A percentile compares a stretch with the other conserved stretches of the same genome.
Evolutionary conservation across 805 yeast species (phyloP).

Genomic region (Kuraishia floccosa): DNA sequence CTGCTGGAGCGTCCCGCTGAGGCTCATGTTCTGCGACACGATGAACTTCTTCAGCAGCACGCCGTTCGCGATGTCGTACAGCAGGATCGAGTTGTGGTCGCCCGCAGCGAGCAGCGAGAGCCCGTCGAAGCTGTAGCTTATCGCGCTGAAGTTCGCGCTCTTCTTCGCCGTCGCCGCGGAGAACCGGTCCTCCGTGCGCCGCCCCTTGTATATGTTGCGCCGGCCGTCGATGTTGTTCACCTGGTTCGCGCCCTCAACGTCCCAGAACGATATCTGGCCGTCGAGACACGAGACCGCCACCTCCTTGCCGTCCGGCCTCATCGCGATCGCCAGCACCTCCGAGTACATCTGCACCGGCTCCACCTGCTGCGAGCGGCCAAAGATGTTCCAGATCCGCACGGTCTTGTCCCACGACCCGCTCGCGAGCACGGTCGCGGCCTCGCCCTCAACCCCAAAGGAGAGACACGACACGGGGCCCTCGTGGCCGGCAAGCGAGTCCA

Average conservation of each 20-base stretch:
- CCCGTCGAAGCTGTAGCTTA: slow-evolving; percentile 87
- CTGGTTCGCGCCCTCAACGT: slow-evolving; percentile 73
- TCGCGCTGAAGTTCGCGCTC: slow-evolving; percentile 72
- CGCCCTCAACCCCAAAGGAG: slow-evolving; percentile 67
- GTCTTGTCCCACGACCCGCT: slow-evolving; percentile 97
- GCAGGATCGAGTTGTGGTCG: slow-evolving; percentile 79
- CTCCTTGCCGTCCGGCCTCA: slow-evolving; percentile 91
- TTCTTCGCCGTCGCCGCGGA: slow-evolving; percentile 71
- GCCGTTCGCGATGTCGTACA: slow-evolving; percentile 83
- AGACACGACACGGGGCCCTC: slow-evolving; percentile 90
- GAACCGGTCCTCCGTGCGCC: slow-evolving; percentile 76
- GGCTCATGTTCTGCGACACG: slow-evolving; percentile 80
- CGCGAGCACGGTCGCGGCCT: slow-evolving; percentile 47
- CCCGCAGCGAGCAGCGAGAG: slow-evolving; percentile 85
- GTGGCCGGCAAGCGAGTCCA: slow-evolving; percentile 86
- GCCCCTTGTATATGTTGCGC: slow-evolving; percentile 78
- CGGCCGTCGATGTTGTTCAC: slow-evolving; percentile 76
- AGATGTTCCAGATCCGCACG: slow-evolving; percentile 85
- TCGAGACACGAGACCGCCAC: slow-evolving; percentile 81
- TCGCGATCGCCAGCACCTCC: slow-evolving; percentile 72
- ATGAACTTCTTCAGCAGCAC: slow-evolving; percentile 74
- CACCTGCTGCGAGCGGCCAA: slow-evolving; percentile 74
- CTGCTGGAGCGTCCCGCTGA: slow-evolving; percentile 76
- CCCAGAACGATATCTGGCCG: slow-evolving; percentile 80
- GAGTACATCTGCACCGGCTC: slow-evolving; percentile 83